Conservation (phyloP, 2,329 filamentous ascomycete species). For the Paracamarosporium sp. region DNA sequence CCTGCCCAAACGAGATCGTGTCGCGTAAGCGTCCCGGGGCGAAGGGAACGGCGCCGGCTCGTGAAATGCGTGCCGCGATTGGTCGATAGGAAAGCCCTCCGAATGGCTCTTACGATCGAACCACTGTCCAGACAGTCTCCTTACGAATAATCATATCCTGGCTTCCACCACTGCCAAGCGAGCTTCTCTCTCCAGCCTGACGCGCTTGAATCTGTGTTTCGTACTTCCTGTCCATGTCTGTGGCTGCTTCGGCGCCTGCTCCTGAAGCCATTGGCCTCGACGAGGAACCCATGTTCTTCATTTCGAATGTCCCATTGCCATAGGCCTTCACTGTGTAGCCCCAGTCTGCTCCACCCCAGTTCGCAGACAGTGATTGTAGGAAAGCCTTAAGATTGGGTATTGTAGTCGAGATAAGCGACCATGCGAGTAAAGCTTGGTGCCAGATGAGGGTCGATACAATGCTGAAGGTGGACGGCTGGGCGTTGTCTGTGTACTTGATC, state of each 20-base stretch:
- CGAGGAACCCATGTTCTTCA: conserved; percentile 9
- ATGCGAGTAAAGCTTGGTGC: conserved; percentile 19
- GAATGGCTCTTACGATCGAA: neutral
- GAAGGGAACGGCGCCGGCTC: neutral
- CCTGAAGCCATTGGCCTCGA: neutral
- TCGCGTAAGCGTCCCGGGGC: neutral
- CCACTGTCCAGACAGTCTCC: conserved; percentile 10
- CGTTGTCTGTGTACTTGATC: conserved; percentile 10
- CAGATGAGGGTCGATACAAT: conserved; percentile 7
- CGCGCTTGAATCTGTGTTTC: conserved; percentile 4
- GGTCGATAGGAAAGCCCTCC: neutral
- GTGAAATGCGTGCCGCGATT: neutral
- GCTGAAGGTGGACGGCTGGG: neutral
- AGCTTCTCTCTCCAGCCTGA: conserved; percentile 2
- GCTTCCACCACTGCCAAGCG: conserved; percentile 16
- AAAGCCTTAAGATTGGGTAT: conserved; percentile 25
- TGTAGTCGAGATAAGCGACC: conserved; percentile 23
- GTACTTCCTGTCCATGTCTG: conserved; percentile 6
- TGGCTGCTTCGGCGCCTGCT: neutral
- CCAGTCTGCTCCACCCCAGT: conserved; percentile 14
- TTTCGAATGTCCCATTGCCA: conserved; percentile 16
- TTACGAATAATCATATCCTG: conserved; percentile 25
- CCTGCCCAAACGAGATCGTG: neutral
- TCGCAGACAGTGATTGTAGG: conserved; percentile 17
- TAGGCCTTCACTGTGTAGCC: conserved; percentile 11